These are phyloP conservation scores for Euphorbia neoarborescens DNA, from an alignment of 441 rosid species.

Conservation along the genomic window DNA sequence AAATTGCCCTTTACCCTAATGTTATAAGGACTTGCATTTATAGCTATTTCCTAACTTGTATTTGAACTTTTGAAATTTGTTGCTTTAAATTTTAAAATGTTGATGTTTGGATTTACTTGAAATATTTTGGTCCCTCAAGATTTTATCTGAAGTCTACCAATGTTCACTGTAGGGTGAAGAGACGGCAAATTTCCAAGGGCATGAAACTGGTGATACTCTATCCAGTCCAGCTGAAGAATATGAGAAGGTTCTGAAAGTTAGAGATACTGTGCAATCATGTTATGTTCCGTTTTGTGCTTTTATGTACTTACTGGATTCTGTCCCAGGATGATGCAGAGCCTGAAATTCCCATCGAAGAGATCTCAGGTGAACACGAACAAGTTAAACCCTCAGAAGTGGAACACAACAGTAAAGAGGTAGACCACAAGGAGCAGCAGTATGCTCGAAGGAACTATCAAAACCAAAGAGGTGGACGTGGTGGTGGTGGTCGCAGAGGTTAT, in stretches of 20 bases:
- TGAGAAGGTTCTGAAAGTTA: slow-evolving; percentile 36
- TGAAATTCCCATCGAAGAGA: slow-evolving; percentile 36
- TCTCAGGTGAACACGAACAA: slow-evolving; percentile 37
- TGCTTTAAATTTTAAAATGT: not conserved
- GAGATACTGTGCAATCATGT: not conserved
- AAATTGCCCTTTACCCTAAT: not conserved
- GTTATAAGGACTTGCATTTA: not conserved
- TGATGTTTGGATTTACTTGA: not conserved
- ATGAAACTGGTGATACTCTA: slow-evolving; percentile 37
- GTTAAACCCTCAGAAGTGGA: slow-evolving; percentile 30
- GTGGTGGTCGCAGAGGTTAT: slow-evolving; percentile 50
- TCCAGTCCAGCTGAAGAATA: slow-evolving; percentile 35
- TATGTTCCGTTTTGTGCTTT: not conserved
- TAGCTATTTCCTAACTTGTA: not conserved
- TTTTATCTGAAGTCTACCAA: not conserved
- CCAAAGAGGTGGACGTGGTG: slow-evolving; percentile 48
- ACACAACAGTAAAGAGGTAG: slow-evolving; percentile 36
- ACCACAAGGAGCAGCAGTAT: slow-evolving; percentile 43
- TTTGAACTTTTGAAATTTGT: not conserved
- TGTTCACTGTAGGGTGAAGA: slow-evolving; percentile 46
- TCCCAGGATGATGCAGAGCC: slow-evolving; percentile 47
- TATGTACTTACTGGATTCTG: not conserved
- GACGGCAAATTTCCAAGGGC: slow-evolving; percentile 32
- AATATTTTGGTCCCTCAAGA: not conserved
- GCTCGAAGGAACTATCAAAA: slow-evolving; percentile 54